phyloP scores from a whole-genome alignment of 2,329 filamentous ascomycete species.

The Xylogone sp. region DNA sequence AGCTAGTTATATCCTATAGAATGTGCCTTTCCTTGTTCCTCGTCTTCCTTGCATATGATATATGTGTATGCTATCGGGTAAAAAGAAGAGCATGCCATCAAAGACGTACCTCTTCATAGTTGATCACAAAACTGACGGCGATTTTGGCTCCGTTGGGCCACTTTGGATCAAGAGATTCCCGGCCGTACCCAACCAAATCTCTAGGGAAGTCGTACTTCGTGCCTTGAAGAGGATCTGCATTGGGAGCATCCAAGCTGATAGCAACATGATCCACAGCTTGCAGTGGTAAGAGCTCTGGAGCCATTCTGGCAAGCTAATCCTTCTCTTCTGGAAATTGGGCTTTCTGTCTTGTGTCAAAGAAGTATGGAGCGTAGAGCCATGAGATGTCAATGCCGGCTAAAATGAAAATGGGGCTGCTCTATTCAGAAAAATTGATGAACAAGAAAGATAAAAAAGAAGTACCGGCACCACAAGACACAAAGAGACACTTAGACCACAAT shows the following conservation, averaged over 20 bases:
- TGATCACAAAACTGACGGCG: slow-evolving; percentile 27
- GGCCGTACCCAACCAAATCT: slow-evolving; percentile 23
- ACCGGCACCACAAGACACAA: no score
- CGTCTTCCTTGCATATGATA: no score
- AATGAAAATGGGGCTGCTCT: background rate
- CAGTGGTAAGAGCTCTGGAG: background rate
- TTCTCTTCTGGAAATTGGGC: background rate
- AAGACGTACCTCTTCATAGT: slow-evolving; percentile 20
- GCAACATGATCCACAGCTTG: background rate
- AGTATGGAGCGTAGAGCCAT: no score
- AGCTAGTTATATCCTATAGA: no score
- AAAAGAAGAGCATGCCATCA: background rate
- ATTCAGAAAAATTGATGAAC: background rate
- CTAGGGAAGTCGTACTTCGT: slow-evolving; percentile 24
- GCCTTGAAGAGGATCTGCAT: slow-evolving; percentile 19
- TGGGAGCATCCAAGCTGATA: slow-evolving; percentile 9
- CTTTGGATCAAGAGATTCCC: slow-evolving; percentile 26
- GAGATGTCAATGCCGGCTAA: no score
- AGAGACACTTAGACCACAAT: background rate
- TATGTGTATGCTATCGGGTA: no score
- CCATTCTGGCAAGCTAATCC: background rate
- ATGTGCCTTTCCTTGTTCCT: no score
- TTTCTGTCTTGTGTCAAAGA: background rate
- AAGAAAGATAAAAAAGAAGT: background rate
- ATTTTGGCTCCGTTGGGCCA: slow-evolving; percentile 30